These are phyloP conservation scores for Leccinum aurantiacum DNA, from an alignment of 768 basidiomycete species.

Conservation along the genomic window DNA sequence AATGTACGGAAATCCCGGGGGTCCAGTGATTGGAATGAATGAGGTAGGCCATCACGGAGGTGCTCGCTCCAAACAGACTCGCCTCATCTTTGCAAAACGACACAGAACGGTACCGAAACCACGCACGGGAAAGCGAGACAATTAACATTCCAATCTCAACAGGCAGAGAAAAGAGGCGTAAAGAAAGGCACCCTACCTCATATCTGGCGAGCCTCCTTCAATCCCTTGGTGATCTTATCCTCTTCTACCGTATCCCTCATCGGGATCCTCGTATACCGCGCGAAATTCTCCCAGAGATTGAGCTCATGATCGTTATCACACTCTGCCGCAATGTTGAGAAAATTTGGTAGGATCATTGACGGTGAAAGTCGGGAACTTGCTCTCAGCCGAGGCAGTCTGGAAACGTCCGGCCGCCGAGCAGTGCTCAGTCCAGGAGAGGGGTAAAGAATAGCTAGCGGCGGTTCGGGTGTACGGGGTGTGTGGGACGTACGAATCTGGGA, in stretches of 20 bases:
- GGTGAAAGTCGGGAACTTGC: slow-evolving; percentile 63
- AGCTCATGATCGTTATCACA: slow-evolving; percentile 85
- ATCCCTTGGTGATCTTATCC: slow-evolving; percentile 79
- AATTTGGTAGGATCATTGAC: slow-evolving; percentile 88
- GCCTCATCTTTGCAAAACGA: slow-evolving; percentile 60
- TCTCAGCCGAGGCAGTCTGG: slow-evolving; percentile 28
- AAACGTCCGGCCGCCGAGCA: no score
- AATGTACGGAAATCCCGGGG: no score
- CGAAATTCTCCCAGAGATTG: slow-evolving; percentile 65
- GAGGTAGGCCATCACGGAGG: slow-evolving; percentile 95
- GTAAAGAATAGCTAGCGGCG: slow-evolving; percentile 32
- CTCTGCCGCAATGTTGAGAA: slow-evolving; percentile 90
- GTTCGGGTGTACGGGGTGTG: slow-evolving; percentile 40
- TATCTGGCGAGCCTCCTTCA: slow-evolving; percentile 82
- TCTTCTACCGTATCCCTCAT: slow-evolving; percentile 98
- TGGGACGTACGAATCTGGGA: slow-evolving; percentile 25
- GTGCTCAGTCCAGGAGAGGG: slow-evolving; percentile 48
- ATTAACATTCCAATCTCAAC: slow-evolving; percentile 5
- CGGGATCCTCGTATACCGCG: slow-evolving; percentile 81
- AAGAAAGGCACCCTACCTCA: slow-evolving; percentile 59
- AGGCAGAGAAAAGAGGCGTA: not conserved
- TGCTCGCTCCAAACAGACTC: slow-evolving; percentile 47
- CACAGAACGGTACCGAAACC: slow-evolving; percentile 4
- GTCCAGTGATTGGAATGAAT: slow-evolving; percentile 99
- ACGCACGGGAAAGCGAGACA: not conserved